These are phyloP conservation scores for Phalaenopsis hybrid DNA, from an alignment of 116 monocot genomes.

Conservation along the genomic window DNA sequence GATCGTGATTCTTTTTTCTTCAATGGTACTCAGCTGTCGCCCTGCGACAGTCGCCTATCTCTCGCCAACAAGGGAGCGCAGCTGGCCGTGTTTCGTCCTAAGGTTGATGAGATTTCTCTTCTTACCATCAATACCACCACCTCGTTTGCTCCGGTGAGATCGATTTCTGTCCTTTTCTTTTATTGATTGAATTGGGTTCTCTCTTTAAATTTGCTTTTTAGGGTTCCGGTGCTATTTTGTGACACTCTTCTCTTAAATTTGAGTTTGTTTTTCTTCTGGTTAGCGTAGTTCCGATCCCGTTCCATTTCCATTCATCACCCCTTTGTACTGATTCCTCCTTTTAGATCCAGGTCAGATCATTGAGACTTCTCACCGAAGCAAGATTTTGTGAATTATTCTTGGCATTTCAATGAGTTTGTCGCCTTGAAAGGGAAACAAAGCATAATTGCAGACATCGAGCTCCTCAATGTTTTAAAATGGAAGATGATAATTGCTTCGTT, in stretches of 20 bases:
- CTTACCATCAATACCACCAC: slow-evolving; percentile 76
- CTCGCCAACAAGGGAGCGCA: slow-evolving; percentile 5
- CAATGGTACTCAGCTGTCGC: slow-evolving; percentile 59
- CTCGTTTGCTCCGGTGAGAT: slow-evolving; percentile 18
- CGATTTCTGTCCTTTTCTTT: background rate
- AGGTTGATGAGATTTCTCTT: slow-evolving; percentile 90
- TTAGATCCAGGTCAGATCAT: no score
- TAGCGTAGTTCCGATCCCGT: background rate
- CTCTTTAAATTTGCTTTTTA: background rate
- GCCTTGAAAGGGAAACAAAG: no score
- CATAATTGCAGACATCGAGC: no score
- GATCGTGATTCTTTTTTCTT: slow-evolving; percentile 45
- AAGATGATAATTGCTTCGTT: no score
- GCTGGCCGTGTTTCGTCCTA: slow-evolving; percentile 72
- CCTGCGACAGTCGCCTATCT: slow-evolving; percentile 73
- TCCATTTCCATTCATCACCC: no score
- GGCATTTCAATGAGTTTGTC: no score
- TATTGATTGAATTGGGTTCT: background rate
- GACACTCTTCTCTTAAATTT: background rate
- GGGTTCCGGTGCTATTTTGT: background rate
- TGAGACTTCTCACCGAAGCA: no score
- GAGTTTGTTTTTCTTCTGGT: background rate
- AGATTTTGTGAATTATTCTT: no score
- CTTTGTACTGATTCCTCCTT: no score
- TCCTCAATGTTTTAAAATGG: no score